Evolutionary conservation across 1,139 yeast species (phyloP), one percentile per base, ranked within the genome.

Genomic region (Hanseniaspora gamundiae): DNA sequence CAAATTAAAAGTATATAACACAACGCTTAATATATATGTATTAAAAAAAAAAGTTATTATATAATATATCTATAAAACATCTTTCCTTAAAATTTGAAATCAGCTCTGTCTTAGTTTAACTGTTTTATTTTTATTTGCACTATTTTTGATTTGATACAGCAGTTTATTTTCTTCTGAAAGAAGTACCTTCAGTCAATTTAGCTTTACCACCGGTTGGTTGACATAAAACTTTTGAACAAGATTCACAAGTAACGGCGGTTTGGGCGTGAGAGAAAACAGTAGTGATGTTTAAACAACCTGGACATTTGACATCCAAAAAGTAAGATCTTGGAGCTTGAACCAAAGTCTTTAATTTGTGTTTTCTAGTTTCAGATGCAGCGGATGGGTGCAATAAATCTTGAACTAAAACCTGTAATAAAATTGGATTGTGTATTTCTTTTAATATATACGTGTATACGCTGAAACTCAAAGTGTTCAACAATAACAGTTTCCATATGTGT

Each of bases 151-250:
- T 24, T 33, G 27, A 40, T n/a, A 24, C 40, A 36, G 43, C 47
- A 45, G 59, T 65, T 80, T 87, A 91, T 84, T 91, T 91, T 76
- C 85, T 85, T 82, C 98, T 87, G 94, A 86, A 91, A 65, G 98
- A 91, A 68, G 93, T 83, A 69, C 98, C 98, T 77, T 91, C 98
- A 61, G 97, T 85, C 71, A 91, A 82, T 75, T 85, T 87, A 67
- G 97, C 96, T 80, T 91, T 91, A 78, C 98, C 98, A 78, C 98
- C 98, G 58, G 97, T 86, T 68, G 98, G 98, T 68, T 93, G 84
- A 75, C 97, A 88, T 67, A 91, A 84, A 57, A 91, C 96, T 59
- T 95, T 88, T 62, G 97, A 83, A 74, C 98, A 91, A 56, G 94
- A 80, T 67, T 93, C 97, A 78, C 98, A 91, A 67, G 96, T 84